Evolutionary conservation across 2,329 filamentous ascomycete genomes (phyloP), one percentile per base, ranked within the genome.

Genomic region (Stenocarpella maydis): DNA sequence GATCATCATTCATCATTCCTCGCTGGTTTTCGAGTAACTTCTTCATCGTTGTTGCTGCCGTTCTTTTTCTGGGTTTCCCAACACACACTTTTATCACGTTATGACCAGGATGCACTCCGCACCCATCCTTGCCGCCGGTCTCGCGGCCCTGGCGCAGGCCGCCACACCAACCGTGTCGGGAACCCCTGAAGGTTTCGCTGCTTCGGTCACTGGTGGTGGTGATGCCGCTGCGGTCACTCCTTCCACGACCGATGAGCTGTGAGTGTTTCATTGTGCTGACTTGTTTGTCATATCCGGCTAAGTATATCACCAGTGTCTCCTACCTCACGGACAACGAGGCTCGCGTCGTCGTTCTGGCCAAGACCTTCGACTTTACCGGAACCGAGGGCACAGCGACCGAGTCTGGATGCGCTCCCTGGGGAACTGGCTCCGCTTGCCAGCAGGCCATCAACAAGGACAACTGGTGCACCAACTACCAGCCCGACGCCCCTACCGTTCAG

Each of bases 381-480:
- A 83, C 82, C 14, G 87, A 89, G 76, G 87, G 88, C 49, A 84
- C 81, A 2, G 81, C 80, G 6, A 85, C 81, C 31, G 82, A 77
- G 53, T 83, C 81, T 19, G 88, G 88, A 28, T 90, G 89, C 74
- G 84, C 87, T 21, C 87, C 88, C 34, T 87, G 84, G 79, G 87
- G 85, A 52, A 87, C 85, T 45, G 83, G 76, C n/a, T 78, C 83
- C 2, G 78, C 69, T 19, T 87, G 89, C 78, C 88, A 91, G 80
- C 74, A 83, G 53, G 86, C 88, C 72, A 89, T 91, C 76, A 87
- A 90, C 80, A 81, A 87, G 80, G 78, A 88, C 75, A 75, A 82
- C 74, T 88, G 86, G 84, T 90, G 88, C 78, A 80, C 77, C 69
- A 88, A 89, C 80, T 87, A 90, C 77, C 80, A 90, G 78, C 79